phyloP scores from a whole-genome alignment of 2,329 filamentous ascomycete species.

The Trichoderma sp. region DNA sequence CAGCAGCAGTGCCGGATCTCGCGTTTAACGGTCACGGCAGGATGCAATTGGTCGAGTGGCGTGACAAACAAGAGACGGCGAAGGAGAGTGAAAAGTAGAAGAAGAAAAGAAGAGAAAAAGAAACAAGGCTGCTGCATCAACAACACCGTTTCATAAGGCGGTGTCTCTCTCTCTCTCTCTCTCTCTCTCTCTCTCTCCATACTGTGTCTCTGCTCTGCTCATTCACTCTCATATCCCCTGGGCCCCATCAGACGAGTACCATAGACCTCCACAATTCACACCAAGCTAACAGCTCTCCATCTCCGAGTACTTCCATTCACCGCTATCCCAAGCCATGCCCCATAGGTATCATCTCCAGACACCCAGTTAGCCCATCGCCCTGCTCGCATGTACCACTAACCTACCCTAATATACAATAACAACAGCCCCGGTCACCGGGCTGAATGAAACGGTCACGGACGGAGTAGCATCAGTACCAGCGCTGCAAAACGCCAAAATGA shows the following conservation, averaged over 20 bases:
- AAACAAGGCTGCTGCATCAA: neutral
- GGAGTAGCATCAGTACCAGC: neutral
- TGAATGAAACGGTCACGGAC: constrained; percentile 4
- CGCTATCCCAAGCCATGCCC: neutral
- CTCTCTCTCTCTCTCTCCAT: neutral
- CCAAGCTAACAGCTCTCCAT: neutral
- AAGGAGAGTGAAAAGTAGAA: neutral
- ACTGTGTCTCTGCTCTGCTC: neutral
- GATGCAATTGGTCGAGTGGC: neutral
- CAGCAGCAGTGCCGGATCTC: neutral
- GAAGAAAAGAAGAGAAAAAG: neutral
- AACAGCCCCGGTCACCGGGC: neutral
- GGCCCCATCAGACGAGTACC: neutral
- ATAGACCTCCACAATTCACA: neutral
- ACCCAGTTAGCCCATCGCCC: neutral
- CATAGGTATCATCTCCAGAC: neutral
- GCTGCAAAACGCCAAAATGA: neutral
- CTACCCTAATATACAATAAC: no score
- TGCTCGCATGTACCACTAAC: neutral
- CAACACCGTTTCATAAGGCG: neutral
- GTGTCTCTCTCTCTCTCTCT: neutral
- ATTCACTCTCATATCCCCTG: neutral
- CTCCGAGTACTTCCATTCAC: neutral
- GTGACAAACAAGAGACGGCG: neutral
- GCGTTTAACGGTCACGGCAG: neutral